Evolutionary conservation across 139 green algal genomes (phyloP), one percentile per base, ranked within the genome.

Genomic region (Zygnema cylindricum): DNA sequence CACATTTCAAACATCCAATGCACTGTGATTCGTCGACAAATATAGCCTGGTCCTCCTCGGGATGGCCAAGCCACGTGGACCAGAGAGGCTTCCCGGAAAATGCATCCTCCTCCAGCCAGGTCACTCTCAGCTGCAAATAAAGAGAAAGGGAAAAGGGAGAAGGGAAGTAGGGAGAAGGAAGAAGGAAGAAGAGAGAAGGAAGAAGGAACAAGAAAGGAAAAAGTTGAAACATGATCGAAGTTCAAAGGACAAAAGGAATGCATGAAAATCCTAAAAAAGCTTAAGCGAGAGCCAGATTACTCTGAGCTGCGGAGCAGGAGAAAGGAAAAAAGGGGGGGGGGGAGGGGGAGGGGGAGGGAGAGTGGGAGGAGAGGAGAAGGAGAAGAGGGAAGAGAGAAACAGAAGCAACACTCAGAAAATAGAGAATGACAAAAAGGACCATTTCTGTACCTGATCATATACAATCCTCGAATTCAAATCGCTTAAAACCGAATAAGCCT

Each of bases 21-120:
- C 88, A 92, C 40, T 16, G 32, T 25, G 63, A 49, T 82, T 92
- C 88, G 77, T 92, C 88, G 36, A 90, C 86, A 89, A 90, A 90
- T 21, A 81, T 69, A 30, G 78, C 82, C 21, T 40, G 21, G 42
- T 90, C 25, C 32, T 90, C 86, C 1, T 84, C 82, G 1, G 57
- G 54, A 54, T 33, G 54, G 39, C 78, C 82, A 39, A 39, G 54
- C 82, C 82, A 88, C 21, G 54, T 85, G 30, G 82, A 89, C 69
- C 49, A 77, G n/a, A 82, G 42, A 69, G 63, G 86, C 11, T 71
- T 54, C 11, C 35, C 57, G 23, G 25, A 88, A 82, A 77, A 91
- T 30, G 83, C 63, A 22, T 89, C 81, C 32, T 88, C 43, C 82
- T 84, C 41, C 23, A 89, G 43, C 63, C 82, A 88, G 32, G 57